Base-by-base conservation (phyloP, 1,284 basidiomycete species). In the Schizopora paradoxa region DNA sequence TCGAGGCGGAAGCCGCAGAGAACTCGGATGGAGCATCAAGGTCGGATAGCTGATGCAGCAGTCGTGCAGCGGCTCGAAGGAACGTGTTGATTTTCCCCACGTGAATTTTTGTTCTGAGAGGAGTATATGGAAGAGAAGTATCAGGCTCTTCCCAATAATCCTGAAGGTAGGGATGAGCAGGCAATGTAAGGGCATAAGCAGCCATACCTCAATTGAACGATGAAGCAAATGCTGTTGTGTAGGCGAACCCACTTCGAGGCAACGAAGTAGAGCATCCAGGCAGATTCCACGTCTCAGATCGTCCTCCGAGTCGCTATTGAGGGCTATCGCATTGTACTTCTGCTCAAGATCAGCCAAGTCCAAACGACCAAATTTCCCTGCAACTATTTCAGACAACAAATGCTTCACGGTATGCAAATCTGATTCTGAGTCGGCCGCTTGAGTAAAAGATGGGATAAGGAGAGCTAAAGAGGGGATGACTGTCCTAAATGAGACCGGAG, bases 391-490 rank as follows among this genome's bases (percentile, higher is more conserved):
- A 3, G 48, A 23, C 27, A 67, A 59, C 37, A 62, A 62, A 8
- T 59, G 58, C 5, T 55, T 51, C 3, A 68, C 52, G 10, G 59
- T 56, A 10, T 59, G 51, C 5, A 56, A 52, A 41, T 65, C 63
- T 10, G 51, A 22, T 8, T 31, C 23, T 5, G 60, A 42, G 16
- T 56, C 51, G 1, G 48, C 45, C 16, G 51, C 39, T 39, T 35
- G n/a, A 26, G 16, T 25, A 43, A 43, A 37, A 26, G 14, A 34
- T 43, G 33, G 56, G 13, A 79, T 64, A 13, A 83, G 66, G 0
- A 69, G 61, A 45, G 80, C 72, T 6, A 86, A 61, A 0, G 66
- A 69, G 36, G 75, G 73, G 2, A 72, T 58, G 6, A 86, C 58
- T 2, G 74, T 72, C 51, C 74, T 72, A 32, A 82, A 67, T n/a